Evolutionary conservation across 495 filamentous ascomycete genomes (phyloP).

Genomic region (Hypomontagnella monticulosa): DNA sequence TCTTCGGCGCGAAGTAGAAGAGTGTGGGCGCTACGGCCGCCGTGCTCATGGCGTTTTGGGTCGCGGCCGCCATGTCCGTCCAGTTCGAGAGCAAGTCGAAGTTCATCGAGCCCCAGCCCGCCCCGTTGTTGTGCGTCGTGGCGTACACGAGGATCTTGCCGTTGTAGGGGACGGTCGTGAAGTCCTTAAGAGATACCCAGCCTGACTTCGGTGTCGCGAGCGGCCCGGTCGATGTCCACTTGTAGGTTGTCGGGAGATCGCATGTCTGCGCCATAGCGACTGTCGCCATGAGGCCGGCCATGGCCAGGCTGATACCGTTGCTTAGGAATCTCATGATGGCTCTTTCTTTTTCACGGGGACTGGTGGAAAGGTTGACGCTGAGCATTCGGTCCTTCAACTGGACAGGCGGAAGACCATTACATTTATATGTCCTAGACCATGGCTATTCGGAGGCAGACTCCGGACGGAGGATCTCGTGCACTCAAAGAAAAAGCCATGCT

Average conservation of each 20-base stretch:
- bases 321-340: slow-evolving; percentile 25
- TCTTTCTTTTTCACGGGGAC: slow-evolving; percentile 2
- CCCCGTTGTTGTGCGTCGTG: slow-evolving; percentile 50
- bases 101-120: slow-evolving; percentile 64
- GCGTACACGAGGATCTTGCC: slow-evolving; percentile 66
- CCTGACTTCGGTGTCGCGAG: slow-evolving; percentile 62
- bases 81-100: slow-evolving; percentile 66
- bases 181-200: slow-evolving; percentile 68
- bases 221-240: slow-evolving; percentile 61
- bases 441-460: no score
- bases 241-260: slow-evolving; percentile 63
- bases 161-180: slow-evolving; percentile 61
- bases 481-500: no score
- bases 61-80: slow-evolving; percentile 62
- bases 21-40: slow-evolving; percentile 67
- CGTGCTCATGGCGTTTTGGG: slow-evolving; percentile 59
- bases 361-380: no score
- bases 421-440: no score
- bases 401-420: no score
- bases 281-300: slow-evolving; percentile 25
- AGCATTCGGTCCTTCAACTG: no score
- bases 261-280: slow-evolving; percentile 48
- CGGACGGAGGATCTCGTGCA: no score
- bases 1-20: slow-evolving; percentile 69
- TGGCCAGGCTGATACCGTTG: slow-evolving; percentile 1